These are phyloP conservation scores for Lasiosphaeria hispida DNA, from an alignment of 495 filamentous ascomycete genomes.

Conservation along the genomic window DNA sequence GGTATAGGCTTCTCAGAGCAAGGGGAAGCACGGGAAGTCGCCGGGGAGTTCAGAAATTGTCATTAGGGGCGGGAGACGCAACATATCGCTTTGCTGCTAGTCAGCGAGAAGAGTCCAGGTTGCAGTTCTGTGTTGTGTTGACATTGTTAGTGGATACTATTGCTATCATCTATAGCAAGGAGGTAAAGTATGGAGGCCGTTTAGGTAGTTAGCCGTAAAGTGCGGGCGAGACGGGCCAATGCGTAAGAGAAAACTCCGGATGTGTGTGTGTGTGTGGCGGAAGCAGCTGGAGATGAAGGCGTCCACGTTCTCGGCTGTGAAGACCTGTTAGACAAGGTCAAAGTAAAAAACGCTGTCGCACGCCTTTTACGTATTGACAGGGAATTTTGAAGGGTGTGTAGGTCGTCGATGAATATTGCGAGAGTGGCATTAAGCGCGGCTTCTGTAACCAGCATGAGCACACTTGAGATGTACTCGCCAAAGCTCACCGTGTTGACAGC, in stretches of 20 bases:
- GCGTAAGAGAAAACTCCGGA: slow-evolving; percentile 7
- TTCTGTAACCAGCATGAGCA: no score
- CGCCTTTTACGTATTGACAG: not conserved
- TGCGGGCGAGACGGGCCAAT: slow-evolving; percentile 16
- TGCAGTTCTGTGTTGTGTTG: slow-evolving; percentile 1
- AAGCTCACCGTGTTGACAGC: no score
- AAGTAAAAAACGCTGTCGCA: slow-evolving; percentile 18
- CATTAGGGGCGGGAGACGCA: slow-evolving; percentile 1
- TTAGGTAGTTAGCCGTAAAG: no score
- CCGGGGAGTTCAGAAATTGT: slow-evolving; percentile 11
- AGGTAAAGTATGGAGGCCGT: no score
- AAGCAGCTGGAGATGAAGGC: slow-evolving; percentile 14
- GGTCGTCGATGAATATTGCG: not conserved
- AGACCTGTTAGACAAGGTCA: slow-evolving; percentile 29
- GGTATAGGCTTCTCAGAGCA: slow-evolving; percentile 16
- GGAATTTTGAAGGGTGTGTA: not conserved
- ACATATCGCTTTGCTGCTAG: slow-evolving; percentile 17
- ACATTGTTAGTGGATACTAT: no score
- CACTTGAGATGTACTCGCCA: no score
- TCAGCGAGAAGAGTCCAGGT: slow-evolving; percentile 5
- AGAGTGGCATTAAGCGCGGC: slow-evolving; percentile 6
- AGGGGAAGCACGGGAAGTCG: slow-evolving; percentile 4
- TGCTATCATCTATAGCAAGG: no score
- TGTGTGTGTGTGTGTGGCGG: no score
- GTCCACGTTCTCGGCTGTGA: slow-evolving; percentile 20